phyloP scores from a whole-genome alignment of 352 stramenopile genomes.

The Aphanomyces euteiches region DNA sequence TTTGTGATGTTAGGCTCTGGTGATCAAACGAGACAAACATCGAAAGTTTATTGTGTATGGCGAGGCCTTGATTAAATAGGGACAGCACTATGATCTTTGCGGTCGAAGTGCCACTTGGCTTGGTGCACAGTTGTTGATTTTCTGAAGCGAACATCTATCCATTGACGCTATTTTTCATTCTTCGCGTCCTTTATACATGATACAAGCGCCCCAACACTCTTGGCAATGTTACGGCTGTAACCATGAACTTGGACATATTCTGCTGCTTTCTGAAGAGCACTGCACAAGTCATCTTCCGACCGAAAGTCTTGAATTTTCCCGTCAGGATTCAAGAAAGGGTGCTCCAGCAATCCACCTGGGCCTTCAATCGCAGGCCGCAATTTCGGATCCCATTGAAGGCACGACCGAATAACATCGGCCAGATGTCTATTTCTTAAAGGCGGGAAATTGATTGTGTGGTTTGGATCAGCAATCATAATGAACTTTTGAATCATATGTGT shows the following conservation, averaged over 20 bases:
- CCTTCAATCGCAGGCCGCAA: conserved; percentile 77
- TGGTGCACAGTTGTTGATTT: not conserved
- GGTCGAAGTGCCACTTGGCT: not conserved
- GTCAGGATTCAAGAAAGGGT: conserved; percentile 59
- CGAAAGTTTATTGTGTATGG: not conserved
- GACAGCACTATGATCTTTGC: not conserved
- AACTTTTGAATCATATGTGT: conserved; percentile 95
- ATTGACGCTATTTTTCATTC: not conserved
- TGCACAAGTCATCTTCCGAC: not conserved
- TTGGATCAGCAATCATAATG: conserved; percentile 91
- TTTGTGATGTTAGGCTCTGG: not conserved
- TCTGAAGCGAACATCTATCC: not conserved
- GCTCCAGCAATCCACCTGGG: conserved; percentile 65
- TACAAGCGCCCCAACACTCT: not conserved
- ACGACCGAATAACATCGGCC: conserved; percentile 82
- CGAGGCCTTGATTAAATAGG: too few species aligned
- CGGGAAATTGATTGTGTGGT: conserved; percentile 88
- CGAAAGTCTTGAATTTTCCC: not conserved
- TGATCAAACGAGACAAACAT: not conserved
- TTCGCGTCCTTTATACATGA: not conserved
- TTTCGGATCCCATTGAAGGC: conserved; percentile 79
- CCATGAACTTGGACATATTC: not conserved
- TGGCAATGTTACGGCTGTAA: not conserved
- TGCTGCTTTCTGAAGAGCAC: not conserved
- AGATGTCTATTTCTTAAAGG: conserved; percentile 73